phyloP scores from a whole-genome alignment of 164 flowering plant genomes.

The Warburgia ugandensis region DNA sequence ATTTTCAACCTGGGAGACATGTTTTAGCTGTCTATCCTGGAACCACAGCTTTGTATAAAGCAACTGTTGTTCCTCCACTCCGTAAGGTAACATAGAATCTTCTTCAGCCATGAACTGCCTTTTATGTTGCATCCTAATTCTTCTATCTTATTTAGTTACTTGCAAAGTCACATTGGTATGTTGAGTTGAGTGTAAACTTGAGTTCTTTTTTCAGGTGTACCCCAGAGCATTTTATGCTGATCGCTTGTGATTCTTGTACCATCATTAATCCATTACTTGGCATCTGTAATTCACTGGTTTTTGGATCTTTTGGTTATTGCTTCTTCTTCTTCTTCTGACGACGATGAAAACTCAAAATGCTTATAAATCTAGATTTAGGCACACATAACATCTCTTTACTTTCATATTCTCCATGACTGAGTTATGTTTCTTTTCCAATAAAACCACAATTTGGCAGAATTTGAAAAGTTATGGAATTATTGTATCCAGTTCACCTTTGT shows the following conservation, averaged over 20 bases:
- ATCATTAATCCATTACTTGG: neutral
- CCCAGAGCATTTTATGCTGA: neutral
- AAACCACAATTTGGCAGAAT: too few species aligned
- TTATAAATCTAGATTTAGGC: neutral
- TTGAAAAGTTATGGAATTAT: too few species aligned
- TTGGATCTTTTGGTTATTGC: neutral
- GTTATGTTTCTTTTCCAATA: too few species aligned
- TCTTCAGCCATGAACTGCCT: too few species aligned
- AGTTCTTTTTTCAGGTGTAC: neutral
- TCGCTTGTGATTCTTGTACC: neutral
- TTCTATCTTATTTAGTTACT: neutral
- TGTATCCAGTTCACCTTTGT: too few species aligned
- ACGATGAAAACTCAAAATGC: neutral
- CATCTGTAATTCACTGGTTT: neutral
- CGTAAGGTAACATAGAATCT: slow-evolving; percentile 87
- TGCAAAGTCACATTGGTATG: neutral
- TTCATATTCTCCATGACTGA: neutral
- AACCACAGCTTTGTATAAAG: slow-evolving; percentile 90
- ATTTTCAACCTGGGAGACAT: slow-evolving; percentile 68
- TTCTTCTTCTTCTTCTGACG: neutral
- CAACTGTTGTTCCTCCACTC: slow-evolving; percentile 72
- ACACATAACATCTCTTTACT: neutral
- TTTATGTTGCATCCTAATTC: too few species aligned
- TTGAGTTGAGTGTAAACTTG: neutral
- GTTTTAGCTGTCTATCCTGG: slow-evolving; percentile 97